Evolutionary conservation across 495 filamentous ascomycete genomes (phyloP).

Genomic region (Aspergillus leporis): DNA sequence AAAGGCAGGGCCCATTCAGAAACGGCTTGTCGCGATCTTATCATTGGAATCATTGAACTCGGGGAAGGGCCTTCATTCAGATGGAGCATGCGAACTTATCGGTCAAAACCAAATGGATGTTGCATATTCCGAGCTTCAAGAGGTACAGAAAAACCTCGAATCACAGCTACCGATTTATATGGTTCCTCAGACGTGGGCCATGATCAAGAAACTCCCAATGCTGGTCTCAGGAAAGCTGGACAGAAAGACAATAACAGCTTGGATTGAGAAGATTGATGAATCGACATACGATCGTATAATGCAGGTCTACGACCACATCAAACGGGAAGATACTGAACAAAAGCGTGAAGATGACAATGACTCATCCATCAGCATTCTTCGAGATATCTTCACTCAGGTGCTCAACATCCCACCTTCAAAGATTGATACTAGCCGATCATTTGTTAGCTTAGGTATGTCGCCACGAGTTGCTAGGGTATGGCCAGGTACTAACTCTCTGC

Average conservation of each 20-base stretch:
- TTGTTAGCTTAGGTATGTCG: slow-evolving; percentile 43
- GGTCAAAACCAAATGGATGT: slow-evolving; percentile 23
- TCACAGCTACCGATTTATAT: slow-evolving; percentile 47
- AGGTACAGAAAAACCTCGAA: slow-evolving; percentile 40
- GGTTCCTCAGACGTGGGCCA: slow-evolving; percentile 48
- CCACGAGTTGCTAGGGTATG: slow-evolving; percentile 15
- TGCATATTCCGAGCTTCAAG: slow-evolving; percentile 26
- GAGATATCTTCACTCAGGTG: slow-evolving; percentile 48
- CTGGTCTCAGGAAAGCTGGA: slow-evolving; percentile 53
- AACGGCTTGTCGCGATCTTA: slow-evolving; percentile 45
- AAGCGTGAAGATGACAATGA: slow-evolving; percentile 26
- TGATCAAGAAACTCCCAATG: slow-evolving; percentile 46
- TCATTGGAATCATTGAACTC: slow-evolving; percentile 36
- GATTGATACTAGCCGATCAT: slow-evolving; percentile 42
- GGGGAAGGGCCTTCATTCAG: slow-evolving; percentile 32
- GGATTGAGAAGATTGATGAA: slow-evolving; percentile 44
- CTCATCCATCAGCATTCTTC: slow-evolving; percentile 29
- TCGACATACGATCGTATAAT: slow-evolving; percentile 39
- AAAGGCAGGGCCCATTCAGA: slow-evolving; percentile 37
- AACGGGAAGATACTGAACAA: slow-evolving; percentile 28
- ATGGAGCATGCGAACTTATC: slow-evolving; percentile 40
- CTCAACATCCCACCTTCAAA: slow-evolving; percentile 45
- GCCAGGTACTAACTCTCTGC: slow-evolving; percentile 23
- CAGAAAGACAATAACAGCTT: slow-evolving; percentile 45
- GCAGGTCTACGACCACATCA: slow-evolving; percentile 38